phyloP scores from a whole-genome alignment of 495 filamentous ascomycete species.

The Tuber melanosporum region DNA sequence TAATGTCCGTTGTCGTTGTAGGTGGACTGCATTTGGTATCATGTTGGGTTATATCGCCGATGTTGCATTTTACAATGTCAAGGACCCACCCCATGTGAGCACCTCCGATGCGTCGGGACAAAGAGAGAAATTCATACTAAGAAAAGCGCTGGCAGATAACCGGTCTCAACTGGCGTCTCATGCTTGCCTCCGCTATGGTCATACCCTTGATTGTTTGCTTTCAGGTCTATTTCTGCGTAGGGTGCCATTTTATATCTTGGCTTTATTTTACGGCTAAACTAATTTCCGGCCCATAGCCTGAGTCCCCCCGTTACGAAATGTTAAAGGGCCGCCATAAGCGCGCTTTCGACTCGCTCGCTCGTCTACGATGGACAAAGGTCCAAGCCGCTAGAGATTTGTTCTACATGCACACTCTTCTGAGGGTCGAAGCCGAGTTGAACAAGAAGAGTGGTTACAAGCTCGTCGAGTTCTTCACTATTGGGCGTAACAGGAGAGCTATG shows the following conservation, averaged over 20 bases:
- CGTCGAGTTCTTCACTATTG: conserved; percentile 63
- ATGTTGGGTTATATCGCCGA: conserved; percentile 69
- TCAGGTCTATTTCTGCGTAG: conserved; percentile 67
- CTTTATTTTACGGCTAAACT: not conserved
- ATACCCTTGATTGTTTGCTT: conserved; percentile 64
- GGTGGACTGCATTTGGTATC: conserved; percentile 76
- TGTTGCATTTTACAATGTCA: conserved; percentile 58
- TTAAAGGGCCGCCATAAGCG: conserved; percentile 58
- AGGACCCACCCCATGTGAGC: conserved; percentile 28
- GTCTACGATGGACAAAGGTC: conserved; percentile 61
- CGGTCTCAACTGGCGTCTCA: conserved; percentile 72
- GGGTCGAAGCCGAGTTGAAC: conserved; percentile 59
- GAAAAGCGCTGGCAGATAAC: conserved; percentile 43
- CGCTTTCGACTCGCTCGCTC: conserved; percentile 61
- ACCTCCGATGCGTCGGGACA: not conserved
- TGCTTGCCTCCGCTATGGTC: conserved; percentile 73
- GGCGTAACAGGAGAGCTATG: conserved; percentile 72
- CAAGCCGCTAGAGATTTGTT: conserved; percentile 78
- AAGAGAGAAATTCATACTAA: not conserved
- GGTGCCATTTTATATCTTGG: conserved; percentile 45
- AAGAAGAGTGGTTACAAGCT: conserved; percentile 55
- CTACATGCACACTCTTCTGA: conserved; percentile 67
- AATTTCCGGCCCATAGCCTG: conserved; percentile 21
- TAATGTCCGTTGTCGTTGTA: conserved; percentile 15
- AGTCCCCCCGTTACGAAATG: conserved; percentile 68